Evolutionary conservation across 2,329 filamentous ascomycete genomes (phyloP), one percentile per base, ranked within the genome.

Genomic region (Exophiala oligosperma): DNA sequence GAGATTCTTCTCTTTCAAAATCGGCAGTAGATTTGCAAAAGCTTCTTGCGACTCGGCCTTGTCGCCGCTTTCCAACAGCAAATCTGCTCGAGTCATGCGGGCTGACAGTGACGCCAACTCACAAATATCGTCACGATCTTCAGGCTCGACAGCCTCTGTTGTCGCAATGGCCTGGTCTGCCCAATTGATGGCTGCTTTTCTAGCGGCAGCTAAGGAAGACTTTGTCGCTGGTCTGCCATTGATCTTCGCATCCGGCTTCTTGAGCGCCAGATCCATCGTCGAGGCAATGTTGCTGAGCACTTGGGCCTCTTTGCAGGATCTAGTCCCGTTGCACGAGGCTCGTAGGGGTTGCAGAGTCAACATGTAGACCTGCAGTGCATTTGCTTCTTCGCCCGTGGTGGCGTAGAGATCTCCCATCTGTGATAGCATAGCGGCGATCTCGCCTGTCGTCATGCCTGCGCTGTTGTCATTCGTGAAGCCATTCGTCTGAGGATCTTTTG

Each of bases 401-500:
- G 62, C 63, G 38, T 67, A 66, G 5, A 67, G 52, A 48, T 65
- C 64, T 7, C 65, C 64, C 64, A 66, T 66, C 46, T 65, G 64
- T 24, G 57, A 62, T 48, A 67, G 51, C 61, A 67, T 63, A 9
- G 67, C 66, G 4, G 69, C 71, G 54, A 72, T 71, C 68, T 79
- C 74, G 49, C 70, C 66, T 26, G 73, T 66, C 46, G 68, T 74
- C 67, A 77, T 50, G 69, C 73, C 76, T 40, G 69, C 63, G 32
- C 70, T 66, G 40, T 67, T 71, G 23, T 72, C 68, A 35, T 71
- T 66, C 59, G 67, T 66, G 2, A 89, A 76, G 1, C 89, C 89
- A 14, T 91, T 83, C 1, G 75, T 78, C 55, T 85, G 80, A 7
- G 91, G 84, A 55, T 90, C 78, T 61, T 85, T 81, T 65, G 88